Percentiles rank a stretch among this genome's conserved stretches.
Evolutionary conservation across 106 monocot species (phyloP).

Genomic region (Phalaenopsis equestris): DNA sequence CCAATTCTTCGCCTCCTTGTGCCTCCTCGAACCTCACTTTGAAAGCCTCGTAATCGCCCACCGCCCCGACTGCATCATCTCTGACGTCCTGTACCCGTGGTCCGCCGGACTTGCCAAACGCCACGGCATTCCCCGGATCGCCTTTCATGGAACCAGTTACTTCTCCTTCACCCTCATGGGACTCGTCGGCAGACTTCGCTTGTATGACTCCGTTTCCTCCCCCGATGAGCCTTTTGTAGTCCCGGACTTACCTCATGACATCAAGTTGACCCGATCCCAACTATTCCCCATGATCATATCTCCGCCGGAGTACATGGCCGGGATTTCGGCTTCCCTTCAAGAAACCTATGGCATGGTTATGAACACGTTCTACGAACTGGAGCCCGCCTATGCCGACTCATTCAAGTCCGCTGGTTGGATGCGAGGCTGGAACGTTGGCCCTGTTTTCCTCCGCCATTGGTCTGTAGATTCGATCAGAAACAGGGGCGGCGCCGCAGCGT

Average conservation of each 20-base stretch:
- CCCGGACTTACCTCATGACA: constrained; percentile 11
- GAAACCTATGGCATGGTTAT: constrained; percentile 20
- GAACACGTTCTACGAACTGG: constrained; percentile 26
- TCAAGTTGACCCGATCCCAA: constrained; percentile 16
- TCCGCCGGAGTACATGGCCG: background rate
- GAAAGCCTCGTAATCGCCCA: background rate
- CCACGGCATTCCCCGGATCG: constrained; percentile 18
- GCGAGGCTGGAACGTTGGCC: constrained; percentile 14
- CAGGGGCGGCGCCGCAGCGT: background rate
- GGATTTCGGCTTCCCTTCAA: background rate
- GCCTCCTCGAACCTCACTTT: constrained; percentile 5
- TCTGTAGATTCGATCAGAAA: background rate
- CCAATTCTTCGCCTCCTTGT: constrained; percentile 11
- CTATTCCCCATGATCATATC: background rate
- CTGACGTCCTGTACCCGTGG: constrained; percentile 31
- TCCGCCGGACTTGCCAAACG: constrained; percentile 1
- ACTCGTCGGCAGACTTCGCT: background rate
- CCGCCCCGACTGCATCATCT: constrained; percentile 21
- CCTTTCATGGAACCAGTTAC: constrained; percentile 17
- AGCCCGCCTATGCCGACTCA: constrained; percentile 8
- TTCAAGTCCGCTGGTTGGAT: background rate
- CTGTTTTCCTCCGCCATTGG: background rate
- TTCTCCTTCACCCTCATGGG: background rate
- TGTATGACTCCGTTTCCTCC: background rate
- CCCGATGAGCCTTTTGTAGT: constrained; percentile 15